These are phyloP conservation scores for Fennellomyces sp. DNA, from an alignment of 371 early-diverging fungal genomes.

Conservation along the genomic window DNA sequence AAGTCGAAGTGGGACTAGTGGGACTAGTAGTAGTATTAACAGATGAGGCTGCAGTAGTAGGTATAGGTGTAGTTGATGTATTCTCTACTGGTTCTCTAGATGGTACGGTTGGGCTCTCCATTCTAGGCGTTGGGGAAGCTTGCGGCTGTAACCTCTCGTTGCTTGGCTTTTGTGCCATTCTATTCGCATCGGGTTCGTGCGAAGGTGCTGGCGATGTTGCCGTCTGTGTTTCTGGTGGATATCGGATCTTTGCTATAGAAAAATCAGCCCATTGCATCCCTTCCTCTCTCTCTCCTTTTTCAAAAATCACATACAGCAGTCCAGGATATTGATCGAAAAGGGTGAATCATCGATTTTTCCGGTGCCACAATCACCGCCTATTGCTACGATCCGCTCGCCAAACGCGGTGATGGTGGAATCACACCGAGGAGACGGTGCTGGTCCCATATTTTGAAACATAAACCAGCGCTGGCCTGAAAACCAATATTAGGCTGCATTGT, in stretches of 20 bases:
- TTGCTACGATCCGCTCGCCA: constrained; percentile 60
- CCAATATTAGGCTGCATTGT: too few relatives aligned
- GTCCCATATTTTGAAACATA: constrained; percentile 73
- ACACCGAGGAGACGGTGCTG: constrained; percentile 68
- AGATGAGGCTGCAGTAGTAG: neutral
- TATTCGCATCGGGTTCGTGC: neutral
- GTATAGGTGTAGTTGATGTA: neutral
- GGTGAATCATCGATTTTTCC: constrained; percentile 54
- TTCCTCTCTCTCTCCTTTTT: too few relatives aligned
- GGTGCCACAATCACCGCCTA: constrained; percentile 62
- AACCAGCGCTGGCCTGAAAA: constrained; percentile 65
- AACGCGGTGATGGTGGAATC: constrained; percentile 65
- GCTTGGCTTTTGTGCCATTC: neutral
- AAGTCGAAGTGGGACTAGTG: too few relatives aligned
- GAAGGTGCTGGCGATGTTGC: constrained; percentile 13
- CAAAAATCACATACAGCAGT: constrained; percentile 61
- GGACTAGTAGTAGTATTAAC: neutral
- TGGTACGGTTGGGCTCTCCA: neutral
- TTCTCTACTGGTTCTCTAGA: neutral
- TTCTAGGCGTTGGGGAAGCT: neutral
- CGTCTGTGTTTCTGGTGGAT: constrained; percentile 41
- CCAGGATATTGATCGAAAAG: constrained; percentile 54
- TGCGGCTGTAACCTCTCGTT: neutral
- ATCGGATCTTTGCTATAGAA: constrained; percentile 62
- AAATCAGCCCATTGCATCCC: too few relatives aligned